Conservation (phyloP, 192 early-diverging fungal species). For the Jimgerdemannia lactiflua region DNA sequence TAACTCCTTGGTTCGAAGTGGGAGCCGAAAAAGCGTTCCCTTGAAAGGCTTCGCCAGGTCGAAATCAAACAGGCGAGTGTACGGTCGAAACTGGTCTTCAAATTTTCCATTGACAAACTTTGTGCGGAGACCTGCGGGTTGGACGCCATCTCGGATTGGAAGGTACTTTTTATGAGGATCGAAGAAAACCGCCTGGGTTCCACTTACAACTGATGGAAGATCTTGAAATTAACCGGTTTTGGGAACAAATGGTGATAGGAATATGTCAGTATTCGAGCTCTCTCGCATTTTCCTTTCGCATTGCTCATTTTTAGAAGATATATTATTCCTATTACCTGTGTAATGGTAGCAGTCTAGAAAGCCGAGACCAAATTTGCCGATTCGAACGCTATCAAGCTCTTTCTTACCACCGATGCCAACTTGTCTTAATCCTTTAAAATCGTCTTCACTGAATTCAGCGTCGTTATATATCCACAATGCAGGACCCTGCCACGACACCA, state of each 20-base stretch:
- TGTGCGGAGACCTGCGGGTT: not conserved
- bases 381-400: conserved; percentile 11
- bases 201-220: conserved; percentile 28
- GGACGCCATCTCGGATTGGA: not conserved
- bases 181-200: conserved; percentile 22
- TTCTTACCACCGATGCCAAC: conserved; percentile 22
- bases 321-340: conserved; percentile 5
- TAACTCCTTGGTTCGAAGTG: conserved; percentile 4
- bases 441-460: conserved; percentile 15
- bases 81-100: not conserved
- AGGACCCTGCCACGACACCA: conserved; percentile 29
- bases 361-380: conserved; percentile 29
- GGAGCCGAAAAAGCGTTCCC: conserved; percentile 27
- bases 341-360: conserved; percentile 30
- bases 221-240: conserved; percentile 12
- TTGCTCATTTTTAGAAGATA: too few relatives aligned
- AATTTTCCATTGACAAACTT: too few relatives aligned
- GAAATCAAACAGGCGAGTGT: conserved; percentile 9
- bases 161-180: conserved; percentile 19
- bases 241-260: conserved; percentile 21
- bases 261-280: not conserved
- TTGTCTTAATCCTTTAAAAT: conserved; percentile 15
- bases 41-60: conserved; percentile 20
- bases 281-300: too few relatives aligned
- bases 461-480: conserved; percentile 28